Evolutionary conservation across 208 protist species (phyloP).

Genomic region (Leishmania guyanensis): DNA sequence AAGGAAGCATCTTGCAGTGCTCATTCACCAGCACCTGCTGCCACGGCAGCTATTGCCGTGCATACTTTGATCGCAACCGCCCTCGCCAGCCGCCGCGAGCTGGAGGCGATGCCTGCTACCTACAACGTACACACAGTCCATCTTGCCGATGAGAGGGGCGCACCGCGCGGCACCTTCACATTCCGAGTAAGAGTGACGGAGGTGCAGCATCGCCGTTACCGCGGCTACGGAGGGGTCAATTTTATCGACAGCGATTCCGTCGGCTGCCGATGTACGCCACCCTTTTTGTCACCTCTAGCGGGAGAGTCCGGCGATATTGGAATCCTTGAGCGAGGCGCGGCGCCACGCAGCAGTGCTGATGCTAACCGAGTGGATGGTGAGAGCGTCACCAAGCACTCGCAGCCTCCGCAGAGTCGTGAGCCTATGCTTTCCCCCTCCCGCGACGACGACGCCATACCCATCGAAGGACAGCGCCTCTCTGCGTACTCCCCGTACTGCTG

Average conservation of each 20-base stretch:
- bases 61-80: constrained; percentile 17
- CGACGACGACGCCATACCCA: not conserved
- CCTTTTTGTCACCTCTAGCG: not conserved
- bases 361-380: not conserved
- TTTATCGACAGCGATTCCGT: not conserved
- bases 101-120: not conserved
- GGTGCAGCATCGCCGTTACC: not conserved
- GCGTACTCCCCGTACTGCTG: not conserved
- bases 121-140: constrained; percentile 25
- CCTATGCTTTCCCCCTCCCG: constrained; percentile 7
- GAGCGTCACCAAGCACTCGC: not conserved
- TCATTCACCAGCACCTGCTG: not conserved
- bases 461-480: not conserved
- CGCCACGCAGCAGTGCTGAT: not conserved
- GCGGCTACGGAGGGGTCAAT: not conserved
- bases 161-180: constrained; percentile 3
- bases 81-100: not conserved
- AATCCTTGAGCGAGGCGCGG: not conserved
- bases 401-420: not conserved
- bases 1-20: too few species aligned
- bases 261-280: not conserved
- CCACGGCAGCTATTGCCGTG: constrained; percentile 17
- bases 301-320: not conserved
- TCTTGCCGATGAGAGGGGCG: not conserved
- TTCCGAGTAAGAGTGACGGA: constrained; percentile 10